Conservation (phyloP, 1,139 yeast genomes). For the Suhomyces yuchorum region DNA sequence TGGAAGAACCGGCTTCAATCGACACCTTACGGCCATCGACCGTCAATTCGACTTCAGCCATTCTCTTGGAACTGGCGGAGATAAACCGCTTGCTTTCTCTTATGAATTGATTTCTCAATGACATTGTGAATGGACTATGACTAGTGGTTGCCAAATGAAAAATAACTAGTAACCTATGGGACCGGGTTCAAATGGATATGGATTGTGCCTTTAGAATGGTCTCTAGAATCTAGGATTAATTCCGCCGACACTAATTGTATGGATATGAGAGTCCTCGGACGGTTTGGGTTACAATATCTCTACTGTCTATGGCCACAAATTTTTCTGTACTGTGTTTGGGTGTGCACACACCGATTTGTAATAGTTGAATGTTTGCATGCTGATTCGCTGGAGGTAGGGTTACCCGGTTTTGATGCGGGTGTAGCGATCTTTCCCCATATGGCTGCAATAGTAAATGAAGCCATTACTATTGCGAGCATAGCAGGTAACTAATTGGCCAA, state of each 20-base stretch:
- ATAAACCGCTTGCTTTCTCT: constrained; percentile 35
- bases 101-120: constrained; percentile 28
- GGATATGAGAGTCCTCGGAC: constrained; percentile 6
- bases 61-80: constrained; percentile 27
- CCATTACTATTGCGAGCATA: background rate
- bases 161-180: background rate
- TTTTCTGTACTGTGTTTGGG: constrained; percentile 15
- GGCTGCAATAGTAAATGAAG: background rate
- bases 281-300: constrained; percentile 12
- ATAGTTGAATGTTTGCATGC: constrained; percentile 28
- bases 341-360: constrained; percentile 16
- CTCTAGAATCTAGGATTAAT: background rate
- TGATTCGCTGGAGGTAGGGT: constrained; percentile 34
- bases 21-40: constrained; percentile 77
- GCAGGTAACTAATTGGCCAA: no score
- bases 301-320: constrained; percentile 15
- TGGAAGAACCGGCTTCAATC: constrained; percentile 85
- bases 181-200: constrained; percentile 1
- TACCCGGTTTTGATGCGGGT: constrained; percentile 12
- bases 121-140: constrained; percentile 7
- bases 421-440: background rate
- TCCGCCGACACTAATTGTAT: constrained; percentile 3
- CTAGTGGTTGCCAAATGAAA: constrained; percentile 10
- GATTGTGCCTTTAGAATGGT: background rate
- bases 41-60: constrained; percentile 70